Evolutionary conservation across 108 stramenopile species (phyloP).

Genomic region (Cyclotella distinguenda): DNA sequence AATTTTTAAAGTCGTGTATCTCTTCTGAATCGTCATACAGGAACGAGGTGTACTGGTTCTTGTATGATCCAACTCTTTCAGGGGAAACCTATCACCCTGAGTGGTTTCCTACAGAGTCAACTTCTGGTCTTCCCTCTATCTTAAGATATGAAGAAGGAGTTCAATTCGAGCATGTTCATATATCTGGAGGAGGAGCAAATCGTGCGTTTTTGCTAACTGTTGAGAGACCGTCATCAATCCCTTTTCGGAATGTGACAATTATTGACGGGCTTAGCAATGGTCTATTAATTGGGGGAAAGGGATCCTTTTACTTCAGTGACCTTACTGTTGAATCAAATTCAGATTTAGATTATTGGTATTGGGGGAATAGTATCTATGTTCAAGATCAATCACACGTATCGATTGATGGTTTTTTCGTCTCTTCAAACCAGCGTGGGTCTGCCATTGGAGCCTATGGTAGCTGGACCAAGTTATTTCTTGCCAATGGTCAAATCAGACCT

Average conservation of each 20-base stretch:
- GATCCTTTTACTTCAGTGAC: slow-evolving; percentile 13
- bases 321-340: not conserved
- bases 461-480: not conserved
- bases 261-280: slow-evolving; percentile 7
- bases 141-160: slow-evolving; percentile 4
- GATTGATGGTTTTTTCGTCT: slow-evolving; percentile 5
- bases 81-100: not conserved
- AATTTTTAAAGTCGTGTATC: not conserved
- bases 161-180: slow-evolving; percentile 13
- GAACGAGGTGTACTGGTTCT: slow-evolving; percentile 17
- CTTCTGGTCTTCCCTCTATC: slow-evolving; percentile 2
- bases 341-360: too few species aligned
- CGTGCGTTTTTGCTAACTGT: not conserved
- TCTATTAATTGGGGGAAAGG: slow-evolving; percentile 4
- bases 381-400: not conserved
- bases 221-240: not conserved
- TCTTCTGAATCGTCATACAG: not conserved
- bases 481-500: not conserved
- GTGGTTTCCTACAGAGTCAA: slow-evolving; percentile 4
- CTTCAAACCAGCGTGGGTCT: slow-evolving; percentile 1
- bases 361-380: not conserved
- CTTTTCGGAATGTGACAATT: slow-evolving; percentile 1
- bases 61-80: not conserved
- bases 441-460: not conserved
- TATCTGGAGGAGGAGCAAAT: slow-evolving; percentile 2